phyloP scores from a whole-genome alignment of 1,139 yeast species.

The Debaryomyces sp. region DNA sequence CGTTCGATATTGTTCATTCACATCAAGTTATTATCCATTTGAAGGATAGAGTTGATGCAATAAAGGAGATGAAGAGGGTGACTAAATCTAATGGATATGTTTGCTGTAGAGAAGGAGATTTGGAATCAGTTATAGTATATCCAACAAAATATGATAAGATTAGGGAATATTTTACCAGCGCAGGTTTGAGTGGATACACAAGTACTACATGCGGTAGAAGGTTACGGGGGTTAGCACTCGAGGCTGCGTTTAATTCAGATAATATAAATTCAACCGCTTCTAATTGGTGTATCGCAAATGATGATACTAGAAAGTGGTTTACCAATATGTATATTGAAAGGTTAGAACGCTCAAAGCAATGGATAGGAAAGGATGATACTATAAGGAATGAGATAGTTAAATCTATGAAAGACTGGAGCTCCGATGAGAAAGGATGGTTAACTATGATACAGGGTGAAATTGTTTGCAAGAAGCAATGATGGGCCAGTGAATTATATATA shows the following conservation, averaged over 20 bases:
- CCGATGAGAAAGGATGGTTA: constrained; percentile 17
- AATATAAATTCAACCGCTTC: constrained; percentile 16
- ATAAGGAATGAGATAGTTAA: constrained; percentile 6
- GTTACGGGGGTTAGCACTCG: constrained; percentile 18
- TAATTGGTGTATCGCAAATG: constrained; percentile 17
- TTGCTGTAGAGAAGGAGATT: constrained; percentile 37
- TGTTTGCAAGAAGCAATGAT: constrained; percentile 15
- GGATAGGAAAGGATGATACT: constrained; percentile 11
- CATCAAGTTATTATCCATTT: constrained; percentile 45
- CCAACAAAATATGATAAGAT: constrained; percentile 22
- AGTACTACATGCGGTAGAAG: constrained; percentile 20
- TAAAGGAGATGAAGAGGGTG: constrained; percentile 37
- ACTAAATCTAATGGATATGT: constrained; percentile 42
- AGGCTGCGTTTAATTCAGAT: constrained; percentile 21
- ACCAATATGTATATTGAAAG: constrained; percentile 16
- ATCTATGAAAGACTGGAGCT: constrained; percentile 19
- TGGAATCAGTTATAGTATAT: constrained; percentile 18
- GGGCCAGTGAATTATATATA: too few relatives aligned
- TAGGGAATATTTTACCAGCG: constrained; percentile 11
- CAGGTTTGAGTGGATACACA: constrained; percentile 15
- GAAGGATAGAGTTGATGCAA: constrained; percentile 30
- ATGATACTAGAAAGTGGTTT: constrained; percentile 9
- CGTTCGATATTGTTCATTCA: constrained; percentile 41
- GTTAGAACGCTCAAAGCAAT: constrained; percentile 15
- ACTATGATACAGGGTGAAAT: constrained; percentile 20